Percentiles rank a stretch among this genome's conserved stretches.
Conservation (phyloP, 2,329 filamentous ascomycete genomes). For the Talaromyces sp. region DNA sequence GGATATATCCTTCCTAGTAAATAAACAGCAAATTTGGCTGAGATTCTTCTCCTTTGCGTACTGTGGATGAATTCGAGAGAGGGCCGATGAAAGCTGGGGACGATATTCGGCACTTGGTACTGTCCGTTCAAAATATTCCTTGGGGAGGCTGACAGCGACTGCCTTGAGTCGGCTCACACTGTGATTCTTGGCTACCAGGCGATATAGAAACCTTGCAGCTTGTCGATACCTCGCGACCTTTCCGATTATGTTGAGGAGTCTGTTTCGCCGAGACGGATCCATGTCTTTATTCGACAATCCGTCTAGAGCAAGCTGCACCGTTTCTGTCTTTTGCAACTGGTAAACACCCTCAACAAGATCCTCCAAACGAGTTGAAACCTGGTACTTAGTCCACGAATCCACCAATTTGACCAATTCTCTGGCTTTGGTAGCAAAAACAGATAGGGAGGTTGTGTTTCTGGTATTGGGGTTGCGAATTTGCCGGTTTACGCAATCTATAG, state of each 20-base stretch:
- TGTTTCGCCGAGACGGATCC: constrained; percentile 9
- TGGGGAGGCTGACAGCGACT: constrained; percentile 23
- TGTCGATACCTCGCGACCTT: constrained; percentile 36
- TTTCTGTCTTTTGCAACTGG: constrained; percentile 16
- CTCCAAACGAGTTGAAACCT: constrained; percentile 15
- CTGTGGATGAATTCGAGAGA: background rate
- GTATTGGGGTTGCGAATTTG: background rate
- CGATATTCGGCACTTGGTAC: background rate
- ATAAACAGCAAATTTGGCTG: background rate
- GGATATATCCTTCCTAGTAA: background rate
- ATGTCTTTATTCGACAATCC: constrained; percentile 18
- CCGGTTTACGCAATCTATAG: background rate
- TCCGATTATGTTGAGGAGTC: constrained; percentile 25
- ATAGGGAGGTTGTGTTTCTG: background rate
- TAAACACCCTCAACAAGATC: constrained; percentile 25
- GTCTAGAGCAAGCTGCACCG: constrained; percentile 12
- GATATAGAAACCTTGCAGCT: constrained; percentile 27
- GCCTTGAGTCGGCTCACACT: constrained; percentile 25
- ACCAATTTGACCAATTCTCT: constrained; percentile 19
- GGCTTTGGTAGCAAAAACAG: constrained; percentile 14
- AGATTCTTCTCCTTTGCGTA: background rate
- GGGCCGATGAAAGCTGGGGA: background rate
- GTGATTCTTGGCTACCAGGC: constrained; percentile 22
- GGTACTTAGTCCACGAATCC: constrained; percentile 21
- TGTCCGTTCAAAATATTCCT: constrained; percentile 18